Evolutionary conservation across 176 grass and related monocot species (phyloP), one percentile per base, ranked within the genome.

Genomic region (Dendrocalamus sinicus): DNA sequence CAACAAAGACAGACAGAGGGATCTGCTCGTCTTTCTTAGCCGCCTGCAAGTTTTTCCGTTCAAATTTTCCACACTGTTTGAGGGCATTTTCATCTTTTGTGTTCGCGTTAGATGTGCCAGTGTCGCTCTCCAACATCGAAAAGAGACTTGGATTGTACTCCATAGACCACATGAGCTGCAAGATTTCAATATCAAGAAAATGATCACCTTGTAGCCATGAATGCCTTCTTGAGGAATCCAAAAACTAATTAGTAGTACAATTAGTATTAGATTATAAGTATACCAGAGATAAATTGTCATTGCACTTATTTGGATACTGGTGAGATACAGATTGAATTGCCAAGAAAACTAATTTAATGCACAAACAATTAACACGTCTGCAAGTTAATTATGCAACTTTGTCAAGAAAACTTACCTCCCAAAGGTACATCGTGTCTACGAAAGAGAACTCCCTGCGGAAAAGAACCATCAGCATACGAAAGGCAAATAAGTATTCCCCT

Each of bases 151-250:
- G 96, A 81, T 99, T 99, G 86, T 99, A 99, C 85, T 99, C 96
- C 96, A 99, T 99, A 54, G 93, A 87, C 93, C 96, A 99, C 88
- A 99, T 99, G 63, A 99, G 90, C 96, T 99, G 93, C 91, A 91
- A 87, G 19, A 80, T 63, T 84, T 84, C 77, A 47, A 35, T 47
- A 93, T 67, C 66, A 77, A 54, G 35, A 51, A 85, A 81, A 74
- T 14, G 67, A n/a, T 64, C 59, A 74, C 16, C 23, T 52, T 84
- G n/a, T 70, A 61, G 50, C 47, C 28, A 67, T 58, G 53, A 57
- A 20, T 32, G 47, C 52, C 62, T 81, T 44, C 12, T 15, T 82
- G 41, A 44, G 61, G 32, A 82, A 82, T 66, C n/a, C 46, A 71
- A 64, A 16, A 16, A 37, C 46, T 43, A 77, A 43, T 43, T 78